Percentiles rank a stretch among this genome's conserved stretches.
phyloP scores from a whole-genome alignment of 2,329 filamentous ascomycete genomes.

The Cladosporium cucumerinum region DNA sequence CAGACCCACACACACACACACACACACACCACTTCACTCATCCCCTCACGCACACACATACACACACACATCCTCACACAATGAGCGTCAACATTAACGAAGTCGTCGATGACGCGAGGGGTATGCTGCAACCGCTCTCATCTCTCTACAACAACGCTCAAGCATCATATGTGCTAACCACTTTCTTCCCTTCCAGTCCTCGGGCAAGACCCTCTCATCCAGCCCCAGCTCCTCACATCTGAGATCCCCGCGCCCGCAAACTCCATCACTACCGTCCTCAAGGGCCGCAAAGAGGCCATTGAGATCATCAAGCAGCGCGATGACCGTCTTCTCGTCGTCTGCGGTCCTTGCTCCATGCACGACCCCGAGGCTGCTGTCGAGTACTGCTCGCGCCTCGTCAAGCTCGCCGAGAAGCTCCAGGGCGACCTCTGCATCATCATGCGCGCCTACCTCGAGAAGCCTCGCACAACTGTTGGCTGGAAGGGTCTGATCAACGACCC shows the following conservation, averaged over 20 bases:
- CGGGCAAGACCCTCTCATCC: slow-evolving; percentile 59
- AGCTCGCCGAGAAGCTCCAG: slow-evolving; percentile 81
- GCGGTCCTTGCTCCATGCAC: slow-evolving; percentile 96
- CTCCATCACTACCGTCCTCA: slow-evolving; percentile 55
- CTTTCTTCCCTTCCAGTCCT: slow-evolving; percentile 61
- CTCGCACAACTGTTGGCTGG: slow-evolving; percentile 95
- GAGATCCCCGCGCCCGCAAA: slow-evolving; percentile 65
- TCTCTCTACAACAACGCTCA: neutral
- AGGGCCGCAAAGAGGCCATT: slow-evolving; percentile 58
- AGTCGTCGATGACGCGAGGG: slow-evolving; percentile 15
- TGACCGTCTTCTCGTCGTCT: slow-evolving; percentile 66
- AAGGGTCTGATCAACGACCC: slow-evolving; percentile 99
- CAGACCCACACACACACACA: no score
- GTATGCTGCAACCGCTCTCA: neutral
- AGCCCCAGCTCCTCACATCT: slow-evolving; percentile 91
- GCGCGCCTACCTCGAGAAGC: slow-evolving; percentile 98
- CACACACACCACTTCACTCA: neutral
- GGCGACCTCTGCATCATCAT: slow-evolving; percentile 92
- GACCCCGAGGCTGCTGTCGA: slow-evolving; percentile 86
- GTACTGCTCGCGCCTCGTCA: slow-evolving; percentile 82
- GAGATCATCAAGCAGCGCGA: slow-evolving; percentile 53
- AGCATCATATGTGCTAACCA: neutral
- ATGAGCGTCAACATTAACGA: slow-evolving; percentile 5
- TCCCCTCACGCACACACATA: neutral
- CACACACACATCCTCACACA: neutral